These are phyloP conservation scores for Rhododendron henanense DNA, from an alignment of 148 eudicot species.

Conservation along the genomic window DNA sequence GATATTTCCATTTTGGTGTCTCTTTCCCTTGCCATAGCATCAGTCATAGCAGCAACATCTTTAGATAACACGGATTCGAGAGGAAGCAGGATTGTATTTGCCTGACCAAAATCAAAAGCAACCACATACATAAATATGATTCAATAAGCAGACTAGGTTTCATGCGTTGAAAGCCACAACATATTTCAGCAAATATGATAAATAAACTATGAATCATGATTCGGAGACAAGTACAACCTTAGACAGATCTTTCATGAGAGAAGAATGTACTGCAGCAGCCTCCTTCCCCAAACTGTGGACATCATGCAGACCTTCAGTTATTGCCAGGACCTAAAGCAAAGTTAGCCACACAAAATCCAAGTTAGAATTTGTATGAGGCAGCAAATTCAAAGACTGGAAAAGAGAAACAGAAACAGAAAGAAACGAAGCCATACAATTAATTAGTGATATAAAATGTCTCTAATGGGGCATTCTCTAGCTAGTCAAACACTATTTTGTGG, in stretches of 20 bases:
- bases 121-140: slow-evolving; percentile 2
- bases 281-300: slow-evolving; percentile 94
- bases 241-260: slow-evolving; percentile 74
- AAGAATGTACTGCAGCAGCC: slow-evolving; percentile 76
- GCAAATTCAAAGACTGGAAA: not conserved
- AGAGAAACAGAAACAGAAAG: not conserved
- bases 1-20: slow-evolving; percentile 70
- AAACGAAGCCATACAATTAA: not conserved
- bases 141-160: not conserved
- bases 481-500: not conserved
- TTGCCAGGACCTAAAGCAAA: slow-evolving; percentile 66
- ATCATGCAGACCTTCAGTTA: slow-evolving; percentile 83
- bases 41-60: slow-evolving; percentile 94
- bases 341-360: slow-evolving; percentile 9
- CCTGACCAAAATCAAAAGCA: slow-evolving; percentile 42
- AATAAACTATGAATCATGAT: not conserved
- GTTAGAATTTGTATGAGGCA: not conserved
- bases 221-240: slow-evolving; percentile 49
- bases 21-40: slow-evolving; percentile 79
- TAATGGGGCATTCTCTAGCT: not conserved
- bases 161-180: not conserved
- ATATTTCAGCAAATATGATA: not conserved
- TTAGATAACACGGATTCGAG: slow-evolving; percentile 83
- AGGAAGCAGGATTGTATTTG: slow-evolving; percentile 73
- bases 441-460: not conserved